Base-by-base conservation (phyloP, 208 protist species). In the Eutreptiella sp. region DNA sequence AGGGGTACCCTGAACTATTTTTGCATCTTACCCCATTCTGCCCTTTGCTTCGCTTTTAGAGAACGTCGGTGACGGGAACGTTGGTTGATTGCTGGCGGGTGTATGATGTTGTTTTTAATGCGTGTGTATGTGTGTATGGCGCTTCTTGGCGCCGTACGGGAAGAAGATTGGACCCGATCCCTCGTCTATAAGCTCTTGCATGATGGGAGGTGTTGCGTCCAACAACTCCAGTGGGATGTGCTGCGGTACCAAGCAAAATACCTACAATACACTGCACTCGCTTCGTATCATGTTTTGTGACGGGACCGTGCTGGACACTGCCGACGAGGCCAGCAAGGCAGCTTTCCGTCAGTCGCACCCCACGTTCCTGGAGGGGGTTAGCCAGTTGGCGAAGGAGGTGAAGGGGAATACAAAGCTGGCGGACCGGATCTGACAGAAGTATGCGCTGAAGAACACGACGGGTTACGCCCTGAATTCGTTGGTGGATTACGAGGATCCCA, bases 221-320 rank as follows among this genome's bases (percentile, higher is more conserved):
- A 77, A 77, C 61, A 77, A 77, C 59, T 74, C 67, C 4, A 66
- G 50, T 3, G 72, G 72, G 32, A 77, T 77, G 72, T 77, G 72
- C 54, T 77, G 72, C 43, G 72, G 72, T 23, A 59, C 67, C 3
- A 28, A 19, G 26, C 46, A 66, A 39, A 77, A 77, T 32, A 75
- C 68, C 1, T 77, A 74, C 52, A 46, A 77, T 47, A 77, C 72
- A 9, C 48, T 77, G 7, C 27, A 74, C 42, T 67, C 73, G 35
- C 32, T 77, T 11, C 47, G 59, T 11, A 58, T 74, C 19, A 53
- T 75, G 24, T 39, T 70, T 9, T 24, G 47, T 19, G 72, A 77
- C 36, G 72, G 72, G 11, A 72, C 72, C 5, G 41, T 72, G 16
- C 59, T 76, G 24, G 71, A 76, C 38, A 76, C 71, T 3, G 57